Percentiles rank a stretch among this genome's conserved stretches.
Conservation (phyloP, 2,329 filamentous ascomycete genomes). For the Microdochium trichocladiopsis region DNA sequence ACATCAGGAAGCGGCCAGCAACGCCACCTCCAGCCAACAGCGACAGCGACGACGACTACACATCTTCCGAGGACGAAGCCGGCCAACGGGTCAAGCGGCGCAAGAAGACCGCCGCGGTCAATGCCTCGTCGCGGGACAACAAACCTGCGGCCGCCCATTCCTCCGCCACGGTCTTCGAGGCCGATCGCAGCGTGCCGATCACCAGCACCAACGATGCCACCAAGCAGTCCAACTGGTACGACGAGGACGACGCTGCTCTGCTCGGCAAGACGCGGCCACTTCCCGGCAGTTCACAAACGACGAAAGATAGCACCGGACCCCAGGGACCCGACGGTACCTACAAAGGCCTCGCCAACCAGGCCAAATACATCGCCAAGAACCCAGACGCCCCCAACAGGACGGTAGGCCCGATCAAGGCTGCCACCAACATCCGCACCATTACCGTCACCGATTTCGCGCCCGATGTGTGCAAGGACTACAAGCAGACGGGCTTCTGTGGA, state of each 20-base stretch:
- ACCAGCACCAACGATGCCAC: slow-evolving; percentile 77
- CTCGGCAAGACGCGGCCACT: slow-evolving; percentile 46
- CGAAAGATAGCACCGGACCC: slow-evolving; percentile 3
- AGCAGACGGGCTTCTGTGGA: slow-evolving; percentile 65
- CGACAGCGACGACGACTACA: slow-evolving; percentile 53
- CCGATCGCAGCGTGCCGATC: slow-evolving; percentile 56
- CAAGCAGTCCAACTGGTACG: slow-evolving; percentile 83
- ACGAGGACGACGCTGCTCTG: slow-evolving; percentile 56
- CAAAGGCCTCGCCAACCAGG: slow-evolving; percentile 66
- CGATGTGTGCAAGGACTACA: slow-evolving; percentile 94
- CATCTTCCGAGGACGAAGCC: slow-evolving; percentile 68
- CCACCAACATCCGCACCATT: slow-evolving; percentile 84
- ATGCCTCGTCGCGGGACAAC: slow-evolving; percentile 50
- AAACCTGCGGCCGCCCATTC: slow-evolving; percentile 31
- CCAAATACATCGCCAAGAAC: slow-evolving; percentile 74
- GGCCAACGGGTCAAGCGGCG: slow-evolving; percentile 75
- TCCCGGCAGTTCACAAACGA: slow-evolving; percentile 14
- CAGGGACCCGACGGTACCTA: slow-evolving; percentile 58
- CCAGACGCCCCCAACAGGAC: slow-evolving; percentile 61
- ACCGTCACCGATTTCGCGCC: slow-evolving; percentile 87
- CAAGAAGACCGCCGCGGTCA: slow-evolving; percentile 62
- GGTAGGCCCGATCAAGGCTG: slow-evolving; percentile 81
- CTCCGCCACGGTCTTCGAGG: slow-evolving; percentile 46
- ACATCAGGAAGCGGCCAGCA: slow-evolving; percentile 71
- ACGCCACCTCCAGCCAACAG: slow-evolving; percentile 63